Conservation (phyloP, 768 basidiomycete genomes). For the Leccinum disarticulatum region DNA sequence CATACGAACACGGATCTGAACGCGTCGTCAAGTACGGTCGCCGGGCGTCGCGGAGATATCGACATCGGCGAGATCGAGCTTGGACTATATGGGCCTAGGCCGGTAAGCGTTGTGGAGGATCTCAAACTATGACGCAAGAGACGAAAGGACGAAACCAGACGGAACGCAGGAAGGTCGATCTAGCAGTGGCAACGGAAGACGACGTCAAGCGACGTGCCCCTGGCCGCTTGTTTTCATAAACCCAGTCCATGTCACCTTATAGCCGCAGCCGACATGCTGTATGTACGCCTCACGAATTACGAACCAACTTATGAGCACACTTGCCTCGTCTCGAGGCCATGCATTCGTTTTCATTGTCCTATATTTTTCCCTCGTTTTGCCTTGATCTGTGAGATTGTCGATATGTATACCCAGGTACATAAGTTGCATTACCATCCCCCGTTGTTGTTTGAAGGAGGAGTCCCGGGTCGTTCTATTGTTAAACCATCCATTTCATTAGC, state of each 20-base stretch:
- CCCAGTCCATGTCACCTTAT: neutral
- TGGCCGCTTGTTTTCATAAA: neutral
- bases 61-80: constrained; percentile 13
- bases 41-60: neutral
- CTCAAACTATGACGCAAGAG: neutral
- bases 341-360: neutral
- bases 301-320: neutral
- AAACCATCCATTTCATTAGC: neutral
- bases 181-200: neutral
- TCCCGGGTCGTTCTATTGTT: neutral
- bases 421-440: neutral
- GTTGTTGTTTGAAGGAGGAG: neutral
- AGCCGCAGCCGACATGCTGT: neutral
- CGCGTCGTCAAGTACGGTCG: constrained; percentile 15
- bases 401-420: constrained; percentile 4
- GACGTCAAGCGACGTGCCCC: neutral
- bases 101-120: constrained; percentile 6
- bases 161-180: neutral
- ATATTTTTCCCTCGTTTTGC: neutral
- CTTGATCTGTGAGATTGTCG: neutral
- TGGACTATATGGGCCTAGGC: constrained; percentile 4
- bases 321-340: constrained; percentile 3
- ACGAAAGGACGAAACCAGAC: neutral
- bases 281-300: neutral
- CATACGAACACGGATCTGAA: neutral